Base-by-base conservation (phyloP, 192 early-diverging fungal genomes). In the Neocallimastix lanati region DNA sequence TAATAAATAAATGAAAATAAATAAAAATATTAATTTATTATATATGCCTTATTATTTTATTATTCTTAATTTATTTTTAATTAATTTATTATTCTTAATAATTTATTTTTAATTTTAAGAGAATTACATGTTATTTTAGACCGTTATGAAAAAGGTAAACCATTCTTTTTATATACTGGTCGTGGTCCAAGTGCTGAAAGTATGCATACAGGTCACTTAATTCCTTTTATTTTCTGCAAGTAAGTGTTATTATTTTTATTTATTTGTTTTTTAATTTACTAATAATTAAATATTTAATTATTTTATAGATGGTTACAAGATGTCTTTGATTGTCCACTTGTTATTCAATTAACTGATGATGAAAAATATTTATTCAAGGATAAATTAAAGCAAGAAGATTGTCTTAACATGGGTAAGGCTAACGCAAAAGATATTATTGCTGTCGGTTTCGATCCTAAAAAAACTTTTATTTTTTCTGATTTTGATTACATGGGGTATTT, bases 321-420 rank as follows among this genome's bases (percentile, higher is more conserved):
- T 29, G 90, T 94, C 29, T 99, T 99, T 89, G 91, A 96, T 83
- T 94, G 93, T 7, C 95, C 96, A 29, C 82, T 98, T 29, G 97
- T 99, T 12, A 93, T 99, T 79, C 97, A 99, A 84, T 88, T 99
- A 80, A 99, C 97, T 80, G 97, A 99, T 83, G 97, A 99, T 83
- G 97, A 99, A 87, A 99, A 98, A 89, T 99, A 94, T 84, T 83
- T 99, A 85, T 99, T 98, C 90, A 96, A 96, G 84, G 83, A 89
- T 28, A 92, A 92, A 28, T 84, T 99, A 78, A 96, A 93, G 77
- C 77, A 96, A 13, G 96, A 96, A 29, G 88, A 96, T 35, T 90
- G 89, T 27, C 85, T 89, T 80, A 84, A 94, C 81, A 96, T 90
- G 83, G 87, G 92, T 25, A 83, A 83, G 30, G 89, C 92, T 76